These are phyloP conservation scores for Piper longum DNA, from an alignment of 164 flowering plant genomes.

Conservation along the genomic window DNA sequence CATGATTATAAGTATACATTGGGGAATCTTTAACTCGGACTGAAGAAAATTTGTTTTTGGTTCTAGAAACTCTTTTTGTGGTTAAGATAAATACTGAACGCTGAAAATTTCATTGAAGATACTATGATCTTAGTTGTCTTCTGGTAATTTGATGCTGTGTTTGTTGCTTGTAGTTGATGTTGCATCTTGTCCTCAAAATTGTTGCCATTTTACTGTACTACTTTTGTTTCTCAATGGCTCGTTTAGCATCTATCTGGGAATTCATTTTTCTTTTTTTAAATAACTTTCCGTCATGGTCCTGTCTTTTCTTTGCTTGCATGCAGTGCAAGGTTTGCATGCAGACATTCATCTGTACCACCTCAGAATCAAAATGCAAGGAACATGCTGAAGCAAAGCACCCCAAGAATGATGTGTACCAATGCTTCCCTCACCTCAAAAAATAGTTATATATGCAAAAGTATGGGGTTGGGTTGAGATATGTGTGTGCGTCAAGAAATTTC, in stretches of 20 bases:
- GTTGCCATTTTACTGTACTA: background rate
- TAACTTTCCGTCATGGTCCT: background rate
- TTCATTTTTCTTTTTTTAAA: background rate
- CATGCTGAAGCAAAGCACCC: slow-evolving; percentile 93
- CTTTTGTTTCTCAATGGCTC: background rate
- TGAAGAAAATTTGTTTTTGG: background rate
- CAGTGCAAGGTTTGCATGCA: slow-evolving; percentile 45
- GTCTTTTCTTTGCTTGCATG: background rate
- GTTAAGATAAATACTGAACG: background rate
- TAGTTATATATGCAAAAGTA: slow-evolving; percentile 10
- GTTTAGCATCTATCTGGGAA: background rate
- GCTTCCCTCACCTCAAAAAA: slow-evolving; percentile 76
- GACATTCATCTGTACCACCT: slow-evolving; percentile 56
- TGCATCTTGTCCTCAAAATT: no score
- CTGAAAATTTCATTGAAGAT: background rate
- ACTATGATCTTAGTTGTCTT: no score
- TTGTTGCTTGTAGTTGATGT: no score
- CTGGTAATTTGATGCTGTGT: no score
- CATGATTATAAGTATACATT: no score
- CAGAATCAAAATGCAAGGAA: slow-evolving; percentile 88
- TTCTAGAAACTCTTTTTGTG: background rate
- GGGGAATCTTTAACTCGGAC: background rate
- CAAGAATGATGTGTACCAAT: slow-evolving; percentile 40
- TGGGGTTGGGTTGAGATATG: background rate
- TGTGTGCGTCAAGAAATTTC: background rate